Base-by-base conservation (phyloP, 345 rosid genomes). In the Moricandia arvensis region DNA sequence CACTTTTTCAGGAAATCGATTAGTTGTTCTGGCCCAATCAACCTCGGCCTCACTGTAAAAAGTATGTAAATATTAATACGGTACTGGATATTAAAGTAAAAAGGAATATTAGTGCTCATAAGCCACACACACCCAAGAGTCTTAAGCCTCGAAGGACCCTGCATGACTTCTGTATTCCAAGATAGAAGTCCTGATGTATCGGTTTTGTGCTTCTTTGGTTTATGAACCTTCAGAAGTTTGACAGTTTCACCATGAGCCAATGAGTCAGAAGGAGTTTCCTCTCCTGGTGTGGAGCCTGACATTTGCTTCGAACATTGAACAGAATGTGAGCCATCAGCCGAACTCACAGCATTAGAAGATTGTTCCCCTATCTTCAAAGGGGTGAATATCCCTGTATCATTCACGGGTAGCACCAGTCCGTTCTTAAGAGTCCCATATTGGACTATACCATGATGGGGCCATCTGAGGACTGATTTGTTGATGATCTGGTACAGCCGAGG, bases 151-250 rank as follows among this genome's bases (percentile, higher is more conserved):
- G 41, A 76, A 18, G 80, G 70, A 70, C 80, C 82, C 54, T 74
- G 80, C 15, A 35, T 33, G 60, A 89, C 80, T 85, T 89, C 93
- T 82, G 81, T 83, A 76, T 89, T 85, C 97, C 92, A 91, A 4
- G 97, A 81, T 8, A 81, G 66, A 80, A 75, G 80, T 74, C 78
- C 90, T 71, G 83, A 76, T 24, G 82, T 81, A 71, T 83, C 55
- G 41, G 67, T 83, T 85, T 85, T 94, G 59, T 93, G 97, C 86
- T 91, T 94, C 76, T 83, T 88, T 35, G 79, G 77, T 68, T 83
- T 85, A 75, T 57, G 65, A 63, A 49, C 71, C 34, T 45, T 66
- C 54, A 60, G 30, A 78, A 24, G 72, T 35, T 64, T 71, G 75
- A 77, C 81, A 62, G 83, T 64, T 69, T 76, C 69, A 82, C 71